Percentiles rank a stretch among this genome's conserved stretches.
phyloP scores from a whole-genome alignment of 2,329 filamentous ascomycete genomes.

The Fulvia fulva region DNA sequence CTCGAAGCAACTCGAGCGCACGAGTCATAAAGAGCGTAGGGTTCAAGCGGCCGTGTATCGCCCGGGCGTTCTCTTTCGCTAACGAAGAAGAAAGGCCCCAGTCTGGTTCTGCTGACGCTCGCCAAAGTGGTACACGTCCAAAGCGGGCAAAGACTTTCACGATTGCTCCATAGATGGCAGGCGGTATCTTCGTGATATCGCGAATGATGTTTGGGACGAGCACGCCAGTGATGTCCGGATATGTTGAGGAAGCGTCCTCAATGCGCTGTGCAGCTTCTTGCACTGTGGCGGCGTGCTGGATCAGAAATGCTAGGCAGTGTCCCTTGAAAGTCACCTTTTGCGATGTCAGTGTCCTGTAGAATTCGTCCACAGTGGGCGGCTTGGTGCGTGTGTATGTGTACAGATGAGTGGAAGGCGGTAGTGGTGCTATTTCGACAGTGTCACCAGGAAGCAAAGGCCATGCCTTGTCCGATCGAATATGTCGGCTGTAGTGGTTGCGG shows the following conservation, averaged over 20 bases:
- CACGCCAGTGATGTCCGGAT: conserved; percentile 13
- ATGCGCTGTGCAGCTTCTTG: conserved; percentile 51
- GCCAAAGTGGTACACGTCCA: neutral
- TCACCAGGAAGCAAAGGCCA: conserved; percentile 56
- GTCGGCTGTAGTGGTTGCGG: too few relatives aligned
- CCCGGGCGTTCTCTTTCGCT: too few relatives aligned
- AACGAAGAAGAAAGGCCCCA: too few relatives aligned
- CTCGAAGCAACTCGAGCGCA: conserved; percentile 28
- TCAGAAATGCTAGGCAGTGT: conserved; percentile 52
- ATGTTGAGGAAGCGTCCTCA: conserved; percentile 4
- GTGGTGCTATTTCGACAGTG: conserved; percentile 50
- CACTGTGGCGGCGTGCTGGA: conserved; percentile 51
- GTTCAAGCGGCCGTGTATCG: conserved; percentile 7
- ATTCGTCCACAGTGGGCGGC: conserved; percentile 55
- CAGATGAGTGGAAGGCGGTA: conserved; percentile 58
- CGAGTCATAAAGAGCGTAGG: conserved; percentile 18
- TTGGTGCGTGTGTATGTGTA: conserved; percentile 60
- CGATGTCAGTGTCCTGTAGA: conserved; percentile 58
- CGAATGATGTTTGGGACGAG: neutral
- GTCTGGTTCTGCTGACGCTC: neutral
- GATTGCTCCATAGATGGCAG: neutral
- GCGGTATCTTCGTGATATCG: neutral
- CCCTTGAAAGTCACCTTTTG: conserved; percentile 48
- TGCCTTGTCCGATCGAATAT: conserved; percentile 9
- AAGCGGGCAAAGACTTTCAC: neutral